phyloP scores from a whole-genome alignment of 495 filamentous ascomycete genomes.

The Pseudevernia furfuracea region DNA sequence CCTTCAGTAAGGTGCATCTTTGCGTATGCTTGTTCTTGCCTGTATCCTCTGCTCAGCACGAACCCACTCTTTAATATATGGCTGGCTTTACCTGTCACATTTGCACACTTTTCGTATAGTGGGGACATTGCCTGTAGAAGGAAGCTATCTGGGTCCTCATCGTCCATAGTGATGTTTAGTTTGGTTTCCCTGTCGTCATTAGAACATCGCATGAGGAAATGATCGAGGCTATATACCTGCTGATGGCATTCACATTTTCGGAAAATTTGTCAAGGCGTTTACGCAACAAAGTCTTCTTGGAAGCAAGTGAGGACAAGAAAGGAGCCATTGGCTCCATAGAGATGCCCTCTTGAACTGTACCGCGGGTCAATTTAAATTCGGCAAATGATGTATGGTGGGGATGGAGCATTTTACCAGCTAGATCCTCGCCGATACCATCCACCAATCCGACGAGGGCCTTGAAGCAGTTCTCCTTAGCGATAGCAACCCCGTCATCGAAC shows the following conservation, averaged over 20 bases:
- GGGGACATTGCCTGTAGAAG: constrained; percentile 5
- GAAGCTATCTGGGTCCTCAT: constrained; percentile 5
- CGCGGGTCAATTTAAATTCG: background rate
- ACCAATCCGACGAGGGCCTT: background rate
- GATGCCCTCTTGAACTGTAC: constrained; percentile 4
- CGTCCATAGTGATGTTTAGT: background rate
- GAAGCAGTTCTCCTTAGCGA: background rate
- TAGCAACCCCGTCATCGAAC: background rate
- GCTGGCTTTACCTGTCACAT: background rate
- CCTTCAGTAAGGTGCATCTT: background rate
- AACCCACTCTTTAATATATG: background rate
- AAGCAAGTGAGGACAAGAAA: constrained; percentile 5
- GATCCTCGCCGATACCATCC: constrained; percentile 2
- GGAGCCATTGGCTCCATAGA: background rate
- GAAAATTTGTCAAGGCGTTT: background rate
- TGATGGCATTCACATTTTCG: background rate
- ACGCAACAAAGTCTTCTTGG: constrained; percentile 2
- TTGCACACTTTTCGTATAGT: constrained; percentile 7
- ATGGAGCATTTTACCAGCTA: background rate
- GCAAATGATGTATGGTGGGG: background rate
- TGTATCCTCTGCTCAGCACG: background rate
- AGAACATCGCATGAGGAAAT: background rate
- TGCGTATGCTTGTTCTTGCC: background rate
- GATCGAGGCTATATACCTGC: background rate
- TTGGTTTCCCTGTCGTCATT: background rate